These are phyloP conservation scores for Stentor coeruleus DNA, from an alignment of 73 alveolate genomes.

Conservation along the genomic window DNA sequence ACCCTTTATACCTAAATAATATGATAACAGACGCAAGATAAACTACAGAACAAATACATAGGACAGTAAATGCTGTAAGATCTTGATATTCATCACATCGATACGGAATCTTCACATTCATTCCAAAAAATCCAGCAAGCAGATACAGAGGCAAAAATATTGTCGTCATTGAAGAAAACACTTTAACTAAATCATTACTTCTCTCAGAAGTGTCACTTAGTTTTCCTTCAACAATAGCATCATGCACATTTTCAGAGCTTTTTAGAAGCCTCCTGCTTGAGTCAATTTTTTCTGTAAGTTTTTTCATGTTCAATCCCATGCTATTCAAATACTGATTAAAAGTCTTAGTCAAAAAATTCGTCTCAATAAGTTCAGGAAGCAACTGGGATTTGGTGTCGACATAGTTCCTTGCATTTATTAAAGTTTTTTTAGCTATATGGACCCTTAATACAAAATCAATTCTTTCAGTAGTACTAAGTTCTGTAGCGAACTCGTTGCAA, in stretches of 20 bases:
- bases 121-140: conserved; percentile 14
- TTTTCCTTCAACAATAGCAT: conserved; percentile 14
- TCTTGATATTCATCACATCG: not conserved
- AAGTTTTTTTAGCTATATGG: not conserved
- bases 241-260: conserved; percentile 5
- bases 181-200: not conserved
- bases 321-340: not conserved
- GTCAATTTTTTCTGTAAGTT: not conserved
- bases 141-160: conserved; percentile 12
- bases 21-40: not conserved
- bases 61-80: not conserved
- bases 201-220: not conserved
- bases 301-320: not conserved
- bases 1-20: not conserved
- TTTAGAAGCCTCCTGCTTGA: not conserved
- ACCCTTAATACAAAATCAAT: conserved; percentile 4
- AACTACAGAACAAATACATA: not conserved
- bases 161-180: conserved; percentile 26
- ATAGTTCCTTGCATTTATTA: not conserved
- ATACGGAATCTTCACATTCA: conserved; percentile 8
- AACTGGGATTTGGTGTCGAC: conserved; percentile 11
- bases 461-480: conserved; percentile 4
- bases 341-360: not conserved
- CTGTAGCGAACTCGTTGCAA: not conserved
- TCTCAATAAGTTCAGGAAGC: not conserved